A percentile compares a stretch with the other conserved stretches of the same genome.
phyloP scores from a whole-genome alignment of 2,329 filamentous ascomycete genomes.

The Stemphylium lycopersici region DNA sequence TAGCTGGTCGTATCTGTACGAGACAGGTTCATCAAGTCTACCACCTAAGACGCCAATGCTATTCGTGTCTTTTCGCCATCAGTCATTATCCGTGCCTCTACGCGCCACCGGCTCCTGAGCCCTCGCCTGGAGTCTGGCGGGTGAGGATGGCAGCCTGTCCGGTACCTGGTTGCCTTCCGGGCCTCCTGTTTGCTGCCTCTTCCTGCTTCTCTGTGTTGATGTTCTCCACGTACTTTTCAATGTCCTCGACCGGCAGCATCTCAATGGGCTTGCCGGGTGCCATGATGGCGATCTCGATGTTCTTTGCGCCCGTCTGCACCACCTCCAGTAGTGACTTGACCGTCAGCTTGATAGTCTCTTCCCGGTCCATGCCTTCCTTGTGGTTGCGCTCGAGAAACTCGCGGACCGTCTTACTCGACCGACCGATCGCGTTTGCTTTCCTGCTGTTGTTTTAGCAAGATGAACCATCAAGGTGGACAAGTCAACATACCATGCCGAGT shows the following conservation, averaged over 20 bases:
- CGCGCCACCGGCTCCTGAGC: slow-evolving; percentile 33
- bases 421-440: slow-evolving; percentile 99
- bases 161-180: slow-evolving; percentile 65
- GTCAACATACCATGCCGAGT: slow-evolving; percentile 88
- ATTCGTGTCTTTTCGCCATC: slow-evolving; percentile 31
- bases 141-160: slow-evolving; percentile 77
- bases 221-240: slow-evolving; percentile 96
- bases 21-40: slow-evolving; percentile 41
- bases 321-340: slow-evolving; percentile 99
- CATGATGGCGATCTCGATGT: slow-evolving; percentile 99
- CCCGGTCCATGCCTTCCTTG: slow-evolving; percentile 95
- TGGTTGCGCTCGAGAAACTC: slow-evolving; percentile 99
- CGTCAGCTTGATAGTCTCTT: slow-evolving; percentile 93
- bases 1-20: slow-evolving; percentile 34
- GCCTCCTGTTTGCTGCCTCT: slow-evolving; percentile 94
- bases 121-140: slow-evolving; percentile 56
- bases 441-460: slow-evolving; percentile 55
- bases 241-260: slow-evolving; percentile 93
- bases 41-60: slow-evolving; percentile 39
- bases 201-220: slow-evolving; percentile 99
- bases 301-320: slow-evolving; percentile 98
- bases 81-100: slow-evolving; percentile 23
- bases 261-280: slow-evolving; percentile 88
- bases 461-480: not conserved
- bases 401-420: slow-evolving; percentile 97